phyloP scores from a whole-genome alignment of 176 grass and related monocot genomes.

The Rhynchospora pubera region DNA sequence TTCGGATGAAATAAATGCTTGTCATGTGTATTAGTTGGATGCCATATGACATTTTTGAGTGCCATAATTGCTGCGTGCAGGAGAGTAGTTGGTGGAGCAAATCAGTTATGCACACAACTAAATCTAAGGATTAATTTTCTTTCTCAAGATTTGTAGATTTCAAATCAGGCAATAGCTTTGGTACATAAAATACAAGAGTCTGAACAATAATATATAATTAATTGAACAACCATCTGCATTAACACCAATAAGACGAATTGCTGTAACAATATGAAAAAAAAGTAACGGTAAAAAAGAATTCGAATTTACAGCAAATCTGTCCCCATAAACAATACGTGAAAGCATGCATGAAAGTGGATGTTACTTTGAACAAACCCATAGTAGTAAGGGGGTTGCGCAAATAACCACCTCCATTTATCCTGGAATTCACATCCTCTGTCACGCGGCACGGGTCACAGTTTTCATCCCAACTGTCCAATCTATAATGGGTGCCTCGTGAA shows the following conservation, averaged over 20 bases:
- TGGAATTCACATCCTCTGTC: no score
- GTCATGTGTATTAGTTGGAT: constrained; percentile 3
- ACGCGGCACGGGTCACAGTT: no score
- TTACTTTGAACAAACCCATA: no score
- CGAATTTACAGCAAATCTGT: not conserved
- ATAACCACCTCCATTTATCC: no score
- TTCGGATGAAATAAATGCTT: not conserved
- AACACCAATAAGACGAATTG: not conserved
- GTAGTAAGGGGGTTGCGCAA: no score
- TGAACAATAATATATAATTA: not conserved
- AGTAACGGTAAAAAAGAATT: not conserved
- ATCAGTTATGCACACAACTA: not conserved
- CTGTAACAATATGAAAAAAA: not conserved
- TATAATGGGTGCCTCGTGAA: no score
- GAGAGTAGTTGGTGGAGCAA: not conserved
- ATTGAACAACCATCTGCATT: not conserved
- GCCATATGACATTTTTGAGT: constrained; percentile 9
- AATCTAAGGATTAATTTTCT: not conserved
- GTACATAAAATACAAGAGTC: not conserved
- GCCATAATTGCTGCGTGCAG: not conserved
- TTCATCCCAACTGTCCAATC: no score
- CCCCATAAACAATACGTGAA: not conserved
- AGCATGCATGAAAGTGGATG: not conserved
- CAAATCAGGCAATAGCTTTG: not conserved
- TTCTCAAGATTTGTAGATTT: not conserved